A percentile compares a stretch with the other conserved stretches of the same genome.
These are phyloP conservation scores for Hamigera avellanea DNA, from an alignment of 495 filamentous ascomycete genomes.

Conservation along the genomic window DNA sequence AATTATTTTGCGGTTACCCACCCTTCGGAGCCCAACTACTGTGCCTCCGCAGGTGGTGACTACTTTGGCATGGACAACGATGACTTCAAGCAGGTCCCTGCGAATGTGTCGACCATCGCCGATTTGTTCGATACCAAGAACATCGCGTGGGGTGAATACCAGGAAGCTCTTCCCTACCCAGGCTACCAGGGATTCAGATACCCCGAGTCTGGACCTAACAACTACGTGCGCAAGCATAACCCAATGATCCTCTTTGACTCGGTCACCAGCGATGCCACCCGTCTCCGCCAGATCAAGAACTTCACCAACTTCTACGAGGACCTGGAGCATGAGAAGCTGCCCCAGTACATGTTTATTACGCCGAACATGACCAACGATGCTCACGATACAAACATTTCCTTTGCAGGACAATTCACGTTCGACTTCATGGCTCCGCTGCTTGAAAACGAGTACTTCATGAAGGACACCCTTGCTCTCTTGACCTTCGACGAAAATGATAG, in stretches of 20 bases:
- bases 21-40: slow-evolving; percentile 64
- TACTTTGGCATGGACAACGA: slow-evolving; percentile 62
- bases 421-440: slow-evolving; percentile 50
- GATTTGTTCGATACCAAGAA: slow-evolving; percentile 56
- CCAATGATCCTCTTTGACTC: slow-evolving; percentile 49
- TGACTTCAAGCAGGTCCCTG: slow-evolving; percentile 39
- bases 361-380: slow-evolving; percentile 68
- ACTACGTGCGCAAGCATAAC: slow-evolving; percentile 71
- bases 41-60: slow-evolving; percentile 49
- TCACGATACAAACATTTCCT: slow-evolving; percentile 55
- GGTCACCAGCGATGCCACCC: slow-evolving; percentile 38
- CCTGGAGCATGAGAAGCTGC: slow-evolving; percentile 41
- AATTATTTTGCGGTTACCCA: slow-evolving; percentile 55
- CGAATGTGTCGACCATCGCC: slow-evolving; percentile 53
- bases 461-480: slow-evolving; percentile 51
- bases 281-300: slow-evolving; percentile 53
- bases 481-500: slow-evolving; percentile 58
- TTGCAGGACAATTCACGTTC: slow-evolving; percentile 46
- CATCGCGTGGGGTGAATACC: slow-evolving; percentile 59
- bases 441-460: slow-evolving; percentile 51
- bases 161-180: slow-evolving; percentile 55
- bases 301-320: slow-evolving; percentile 50
- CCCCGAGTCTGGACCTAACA: slow-evolving; percentile 36
- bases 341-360: slow-evolving; percentile 65
- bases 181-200: slow-evolving; percentile 51